These are phyloP conservation scores for Pythium utonaiense DNA, from an alignment of 352 stramenopile species.

Conservation along the genomic window DNA sequence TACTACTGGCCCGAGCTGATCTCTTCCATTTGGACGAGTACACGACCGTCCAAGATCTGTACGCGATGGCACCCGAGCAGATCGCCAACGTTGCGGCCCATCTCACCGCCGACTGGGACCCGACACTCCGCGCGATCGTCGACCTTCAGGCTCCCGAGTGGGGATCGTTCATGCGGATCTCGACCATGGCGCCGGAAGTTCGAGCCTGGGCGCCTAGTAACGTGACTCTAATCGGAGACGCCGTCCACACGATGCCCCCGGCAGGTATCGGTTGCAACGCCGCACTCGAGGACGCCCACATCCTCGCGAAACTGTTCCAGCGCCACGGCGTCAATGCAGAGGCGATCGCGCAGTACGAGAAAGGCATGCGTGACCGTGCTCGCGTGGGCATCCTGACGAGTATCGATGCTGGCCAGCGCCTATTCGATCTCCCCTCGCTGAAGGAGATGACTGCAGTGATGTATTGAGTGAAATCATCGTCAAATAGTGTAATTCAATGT, in stretches of 20 bases:
- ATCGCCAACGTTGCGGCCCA: slow-evolving; percentile 45
- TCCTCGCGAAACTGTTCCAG: slow-evolving; percentile 43
- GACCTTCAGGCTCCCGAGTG: slow-evolving; percentile 40
- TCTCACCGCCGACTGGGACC: slow-evolving; percentile 51
- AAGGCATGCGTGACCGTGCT: slow-evolving; percentile 45
- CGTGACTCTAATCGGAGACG: slow-evolving; percentile 58
- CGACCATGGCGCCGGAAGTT: slow-evolving; percentile 53
- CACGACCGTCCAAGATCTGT: slow-evolving; percentile 33
- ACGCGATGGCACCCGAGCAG: slow-evolving; percentile 39
- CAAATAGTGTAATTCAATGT: not conserved
- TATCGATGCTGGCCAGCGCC: slow-evolving; percentile 37
- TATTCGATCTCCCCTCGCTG: slow-evolving; percentile 43
- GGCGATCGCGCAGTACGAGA: slow-evolving; percentile 52
- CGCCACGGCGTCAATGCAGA: slow-evolving; percentile 40
- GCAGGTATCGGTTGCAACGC: slow-evolving; percentile 56
- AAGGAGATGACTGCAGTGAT: slow-evolving; percentile 41
- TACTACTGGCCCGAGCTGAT: slow-evolving; percentile 43
- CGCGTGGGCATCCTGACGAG: slow-evolving; percentile 39
- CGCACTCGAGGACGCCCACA: slow-evolving; percentile 45
- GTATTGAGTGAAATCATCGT: slow-evolving; percentile 16
- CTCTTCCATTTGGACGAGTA: slow-evolving; percentile 36
- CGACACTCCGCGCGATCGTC: slow-evolving; percentile 39
- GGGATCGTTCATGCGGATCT: slow-evolving; percentile 60
- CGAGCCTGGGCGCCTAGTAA: slow-evolving; percentile 35
- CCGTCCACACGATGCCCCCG: slow-evolving; percentile 58